Conservation (phyloP, 305 asterid genomes). For the Striga hermonthica region DNA sequence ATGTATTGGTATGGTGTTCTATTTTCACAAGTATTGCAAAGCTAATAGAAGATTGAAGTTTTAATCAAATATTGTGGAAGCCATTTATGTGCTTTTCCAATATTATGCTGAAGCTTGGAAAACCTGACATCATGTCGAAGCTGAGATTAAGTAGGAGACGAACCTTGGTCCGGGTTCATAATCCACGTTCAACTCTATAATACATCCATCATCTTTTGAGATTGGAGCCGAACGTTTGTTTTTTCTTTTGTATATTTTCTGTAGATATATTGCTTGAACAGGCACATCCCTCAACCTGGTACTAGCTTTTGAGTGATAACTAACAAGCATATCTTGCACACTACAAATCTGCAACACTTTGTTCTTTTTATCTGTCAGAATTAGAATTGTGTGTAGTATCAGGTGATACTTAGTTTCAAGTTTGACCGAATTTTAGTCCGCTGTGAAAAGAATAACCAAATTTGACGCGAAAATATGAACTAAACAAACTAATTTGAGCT, state of each 20-base stretch:
- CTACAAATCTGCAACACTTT: too few species aligned
- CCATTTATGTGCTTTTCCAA: slow-evolving; percentile 41
- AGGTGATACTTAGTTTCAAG: too few species aligned
- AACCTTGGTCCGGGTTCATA: slow-evolving; percentile 30
- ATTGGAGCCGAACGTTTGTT: neutral
- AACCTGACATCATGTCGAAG: slow-evolving; percentile 51
- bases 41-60: neutral
- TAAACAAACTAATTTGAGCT: too few species aligned
- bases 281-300: too few species aligned
- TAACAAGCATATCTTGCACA: too few species aligned
- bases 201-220: neutral
- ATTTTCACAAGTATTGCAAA: neutral
- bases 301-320: too few species aligned
- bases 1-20: neutral
- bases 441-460: too few species aligned
- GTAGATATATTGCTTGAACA: neutral
- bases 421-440: too few species aligned
- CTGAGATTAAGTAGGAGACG: slow-evolving; percentile 39
- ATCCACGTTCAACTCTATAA: slow-evolving; percentile 16
- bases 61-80: slow-evolving; percentile 40
- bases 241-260: slow-evolving; percentile 7
- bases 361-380: too few species aligned
- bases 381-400: too few species aligned
- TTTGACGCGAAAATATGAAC: too few species aligned
- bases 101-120: slow-evolving; percentile 69